Evolutionary conservation across 305 asterid genomes (phyloP).

Genomic region (Solanum aculeatissimum): DNA sequence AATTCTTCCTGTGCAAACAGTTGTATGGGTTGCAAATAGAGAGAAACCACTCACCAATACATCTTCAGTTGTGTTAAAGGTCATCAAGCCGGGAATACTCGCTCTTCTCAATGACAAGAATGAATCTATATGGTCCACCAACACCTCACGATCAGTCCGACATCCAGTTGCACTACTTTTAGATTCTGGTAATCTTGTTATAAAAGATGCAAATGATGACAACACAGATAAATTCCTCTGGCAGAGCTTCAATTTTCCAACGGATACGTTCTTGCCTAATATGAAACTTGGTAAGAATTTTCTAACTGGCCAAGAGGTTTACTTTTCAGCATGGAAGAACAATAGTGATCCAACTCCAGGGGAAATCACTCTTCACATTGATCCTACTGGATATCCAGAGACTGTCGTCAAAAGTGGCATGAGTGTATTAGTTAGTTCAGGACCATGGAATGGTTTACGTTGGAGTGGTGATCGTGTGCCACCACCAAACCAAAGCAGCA

Average conservation of each 20-base stretch:
- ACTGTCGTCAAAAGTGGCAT: background rate
- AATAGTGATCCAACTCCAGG: slow-evolving; percentile 3
- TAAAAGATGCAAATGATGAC: background rate
- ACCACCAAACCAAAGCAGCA: background rate
- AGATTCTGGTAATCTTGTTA: slow-evolving; percentile 7
- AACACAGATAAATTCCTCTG: background rate
- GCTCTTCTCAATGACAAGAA: background rate
- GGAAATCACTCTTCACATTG: background rate
- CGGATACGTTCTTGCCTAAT: background rate
- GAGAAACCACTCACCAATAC: background rate
- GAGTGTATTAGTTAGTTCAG: background rate
- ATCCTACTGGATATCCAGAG: slow-evolving; percentile 3
- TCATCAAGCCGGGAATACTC: slow-evolving; percentile 1
- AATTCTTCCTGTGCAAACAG: background rate
- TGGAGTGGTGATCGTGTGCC: background rate
- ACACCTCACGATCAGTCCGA: background rate
- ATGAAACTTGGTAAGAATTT: slow-evolving; percentile 5
- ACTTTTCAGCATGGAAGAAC: slow-evolving; percentile 2
- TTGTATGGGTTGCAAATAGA: slow-evolving; percentile 9
- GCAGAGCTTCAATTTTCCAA: slow-evolving; percentile 10
- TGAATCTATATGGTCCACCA: background rate
- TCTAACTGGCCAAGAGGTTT: background rate
- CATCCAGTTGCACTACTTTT: background rate
- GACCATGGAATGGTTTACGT: slow-evolving; percentile 6
- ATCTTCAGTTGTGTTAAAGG: background rate